Evolutionary conservation across 2,329 filamentous ascomycete species (phyloP), one percentile per base, ranked within the genome.

Genomic region (Ascochyta lentis): DNA sequence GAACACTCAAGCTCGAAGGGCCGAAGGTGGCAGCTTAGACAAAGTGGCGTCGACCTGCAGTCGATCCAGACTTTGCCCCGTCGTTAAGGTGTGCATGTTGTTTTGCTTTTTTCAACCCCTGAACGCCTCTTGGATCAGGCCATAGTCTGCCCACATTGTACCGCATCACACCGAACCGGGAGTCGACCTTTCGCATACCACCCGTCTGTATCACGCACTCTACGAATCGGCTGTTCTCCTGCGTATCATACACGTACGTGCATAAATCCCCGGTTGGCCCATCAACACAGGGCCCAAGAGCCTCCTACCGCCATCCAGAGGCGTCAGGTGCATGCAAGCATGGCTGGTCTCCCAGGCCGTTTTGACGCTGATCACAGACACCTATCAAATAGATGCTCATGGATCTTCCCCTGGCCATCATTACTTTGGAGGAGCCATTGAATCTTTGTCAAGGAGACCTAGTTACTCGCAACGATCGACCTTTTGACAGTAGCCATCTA

Each of bases 31-130:
- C 33, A 46, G 23, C 24, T 26, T 29, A n/a, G 15, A 40, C 26
- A 31, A 24, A 23, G 26, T 31, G 19, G 44, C 42, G 46, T 42
- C 47, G 37, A 38, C 37, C 45, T 34, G 27, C 47, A 42, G 15
- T 39, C 16, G 42, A 39, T 50, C 53, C 47, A 46, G 41, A 33
- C 47, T 37, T n/a, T 22, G 10, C 19, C 16, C 16, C 23, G 19
- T 10, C 29, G 8, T 39, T 15, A 37, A 45, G 9, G 19, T 19
- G 33, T 43, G 42, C 37, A 35, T 50, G 31, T 43, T 27, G 43
- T 19, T 34, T 51, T 56, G 42, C 47, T 56, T 56, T 51, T 56
- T 43, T 40, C 29, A 26, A 37, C 27, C 33, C 29, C 35, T 43
- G 41, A 33, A 47, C 15, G 41, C 47, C 41, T 48, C 40, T 46